A percentile compares a stretch with the other conserved stretches of the same genome.
These are phyloP conservation scores for Spencermartinsiella ligniputridi DNA, from an alignment of 1,139 yeast species.

Conservation along the genomic window DNA sequence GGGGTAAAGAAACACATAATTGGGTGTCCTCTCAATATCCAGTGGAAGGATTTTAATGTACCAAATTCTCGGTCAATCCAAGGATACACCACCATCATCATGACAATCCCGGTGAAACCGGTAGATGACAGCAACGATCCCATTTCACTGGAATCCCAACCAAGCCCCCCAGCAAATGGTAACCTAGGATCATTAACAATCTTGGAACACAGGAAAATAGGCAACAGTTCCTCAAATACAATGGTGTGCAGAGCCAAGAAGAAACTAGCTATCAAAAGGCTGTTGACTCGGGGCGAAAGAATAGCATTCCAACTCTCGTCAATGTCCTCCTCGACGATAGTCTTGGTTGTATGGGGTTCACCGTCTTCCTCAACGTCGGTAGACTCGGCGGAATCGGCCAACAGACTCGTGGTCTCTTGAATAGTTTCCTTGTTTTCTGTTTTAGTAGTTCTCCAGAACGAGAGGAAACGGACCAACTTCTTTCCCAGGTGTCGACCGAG, in stretches of 20 bases:
- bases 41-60: constrained; percentile 43
- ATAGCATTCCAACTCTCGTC: constrained; percentile 12
- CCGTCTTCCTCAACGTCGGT: background rate
- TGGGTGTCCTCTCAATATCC: constrained; percentile 44
- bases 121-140: constrained; percentile 53
- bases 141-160: constrained; percentile 44
- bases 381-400: background rate
- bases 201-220: constrained; percentile 54
- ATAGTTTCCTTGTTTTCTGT: too few relatives aligned
- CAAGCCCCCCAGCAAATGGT: constrained; percentile 52
- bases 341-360: background rate
- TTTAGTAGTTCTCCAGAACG: background rate
- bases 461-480: constrained; percentile 35
- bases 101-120: constrained; percentile 52
- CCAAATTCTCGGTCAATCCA: constrained; percentile 48
- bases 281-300: constrained; percentile 19
- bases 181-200: constrained; percentile 28
- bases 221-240: constrained; percentile 55
- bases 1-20: constrained; percentile 48
- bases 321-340: too few relatives aligned
- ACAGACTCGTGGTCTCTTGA: constrained; percentile 1
- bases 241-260: constrained; percentile 47
- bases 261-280: constrained; percentile 14
- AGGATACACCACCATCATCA: constrained; percentile 52
- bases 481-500: constrained; percentile 54